Conservation (phyloP, 257 asterid genomes). For the Lycium barbarum region DNA sequence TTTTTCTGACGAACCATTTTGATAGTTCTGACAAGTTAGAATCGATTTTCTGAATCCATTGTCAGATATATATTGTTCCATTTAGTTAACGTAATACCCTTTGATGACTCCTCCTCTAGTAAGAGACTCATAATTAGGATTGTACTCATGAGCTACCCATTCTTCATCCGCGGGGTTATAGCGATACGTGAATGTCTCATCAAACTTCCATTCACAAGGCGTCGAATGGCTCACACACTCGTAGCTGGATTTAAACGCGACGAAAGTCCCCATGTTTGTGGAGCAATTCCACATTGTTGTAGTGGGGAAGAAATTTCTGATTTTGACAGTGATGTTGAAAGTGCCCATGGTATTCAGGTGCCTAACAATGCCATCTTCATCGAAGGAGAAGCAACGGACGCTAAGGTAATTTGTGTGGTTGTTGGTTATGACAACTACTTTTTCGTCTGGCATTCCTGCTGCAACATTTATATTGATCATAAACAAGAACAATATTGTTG, state of each 20-base stretch:
- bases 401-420: conserved; percentile 69
- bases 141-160: conserved; percentile 50
- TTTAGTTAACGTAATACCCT: conserved; percentile 62
- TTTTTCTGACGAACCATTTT: not conserved
- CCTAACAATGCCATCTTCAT: conserved; percentile 34
- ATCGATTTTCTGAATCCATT: not conserved
- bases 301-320: not conserved
- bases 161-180: conserved; percentile 23
- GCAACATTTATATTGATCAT: not conserved
- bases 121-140: conserved; percentile 78
- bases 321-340: conserved; percentile 45
- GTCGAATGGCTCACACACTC: conserved; percentile 34
- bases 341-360: conserved; percentile 52
- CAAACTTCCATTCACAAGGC: conserved; percentile 69
- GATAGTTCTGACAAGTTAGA: not conserved
- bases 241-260: conserved; percentile 53
- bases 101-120: not conserved
- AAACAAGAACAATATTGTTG: not conserved
- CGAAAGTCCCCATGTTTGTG: conserved; percentile 77
- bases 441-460: not conserved
- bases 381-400: conserved; percentile 65
- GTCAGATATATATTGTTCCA: not conserved
- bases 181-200: conserved; percentile 51
- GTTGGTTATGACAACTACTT: conserved; percentile 4
- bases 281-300: conserved; percentile 42